Percentiles rank a stretch among this genome's conserved stretches.
Evolutionary conservation across 371 early-diverging fungal species (phyloP).

Genomic region (Umbelopsis sp.): DNA sequence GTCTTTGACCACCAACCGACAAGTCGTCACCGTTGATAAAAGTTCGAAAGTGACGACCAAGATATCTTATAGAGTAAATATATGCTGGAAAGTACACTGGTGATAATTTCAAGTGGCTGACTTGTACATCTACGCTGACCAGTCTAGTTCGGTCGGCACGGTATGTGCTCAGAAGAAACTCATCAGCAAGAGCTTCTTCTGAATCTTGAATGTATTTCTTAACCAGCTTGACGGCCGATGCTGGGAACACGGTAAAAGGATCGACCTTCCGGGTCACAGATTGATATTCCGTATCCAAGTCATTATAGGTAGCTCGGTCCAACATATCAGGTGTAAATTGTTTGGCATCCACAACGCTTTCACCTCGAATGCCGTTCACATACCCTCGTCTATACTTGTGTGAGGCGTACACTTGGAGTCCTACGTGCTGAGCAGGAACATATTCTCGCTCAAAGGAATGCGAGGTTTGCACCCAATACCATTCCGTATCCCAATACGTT

Average conservation of each 20-base stretch:
- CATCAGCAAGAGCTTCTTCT: conserved; percentile 52
- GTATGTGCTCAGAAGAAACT: conserved; percentile 49
- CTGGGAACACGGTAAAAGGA: conserved; percentile 56
- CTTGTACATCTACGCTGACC: conserved; percentile 49
- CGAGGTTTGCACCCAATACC: conserved; percentile 53
- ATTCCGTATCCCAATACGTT: conserved; percentile 56
- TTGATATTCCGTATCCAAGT: conserved; percentile 6
- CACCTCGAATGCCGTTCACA: conserved; percentile 53
- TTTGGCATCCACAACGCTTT: conserved; percentile 51
- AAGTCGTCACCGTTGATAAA: conserved; percentile 62
- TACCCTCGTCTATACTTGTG: conserved; percentile 62
- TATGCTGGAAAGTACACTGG: conserved; percentile 65
- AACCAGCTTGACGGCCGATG: conserved; percentile 57
- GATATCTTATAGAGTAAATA: conserved; percentile 53
- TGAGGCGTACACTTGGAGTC: conserved; percentile 61
- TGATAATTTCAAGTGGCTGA: conserved; percentile 46
- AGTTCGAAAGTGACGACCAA: conserved; percentile 56
- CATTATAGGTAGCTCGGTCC: conserved; percentile 34
- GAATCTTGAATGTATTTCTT: conserved; percentile 48
- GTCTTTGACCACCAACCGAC: conserved; percentile 53
- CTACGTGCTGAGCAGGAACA: conserved; percentile 44
- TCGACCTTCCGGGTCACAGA: conserved; percentile 46
- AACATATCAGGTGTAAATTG: conserved; percentile 43
- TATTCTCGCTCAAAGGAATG: conserved; percentile 51
- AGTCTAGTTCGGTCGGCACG: conserved; percentile 57